A percentile compares a stretch with the other conserved stretches of the same genome.
Conservation (phyloP, 495 filamentous ascomycete species). For the Arthonia radiata region DNA sequence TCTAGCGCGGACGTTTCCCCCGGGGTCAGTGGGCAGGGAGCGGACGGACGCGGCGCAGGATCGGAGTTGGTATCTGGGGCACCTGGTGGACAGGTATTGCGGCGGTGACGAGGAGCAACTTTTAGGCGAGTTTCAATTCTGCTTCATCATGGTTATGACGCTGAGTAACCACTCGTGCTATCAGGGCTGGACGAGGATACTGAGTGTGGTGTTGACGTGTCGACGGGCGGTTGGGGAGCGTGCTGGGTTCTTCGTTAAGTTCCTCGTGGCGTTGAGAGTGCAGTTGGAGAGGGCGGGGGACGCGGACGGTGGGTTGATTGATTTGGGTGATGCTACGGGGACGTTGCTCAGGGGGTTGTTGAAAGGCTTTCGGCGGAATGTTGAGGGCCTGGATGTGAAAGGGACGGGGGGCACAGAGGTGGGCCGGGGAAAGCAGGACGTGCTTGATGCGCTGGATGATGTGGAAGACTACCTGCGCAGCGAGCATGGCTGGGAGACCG, state of each 20-base stretch:
- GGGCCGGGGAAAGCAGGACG: conserved; percentile 8
- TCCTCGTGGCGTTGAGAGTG: conserved; percentile 36
- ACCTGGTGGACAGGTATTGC: conserved; percentile 20
- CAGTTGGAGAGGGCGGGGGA: conserved; percentile 51
- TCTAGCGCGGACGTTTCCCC: conserved; percentile 35
- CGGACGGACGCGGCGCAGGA: conserved; percentile 48
- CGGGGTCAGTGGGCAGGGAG: conserved; percentile 42
- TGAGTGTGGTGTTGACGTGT: conserved; percentile 46
- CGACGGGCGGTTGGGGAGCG: conserved; percentile 28
- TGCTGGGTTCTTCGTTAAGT: conserved; percentile 30
- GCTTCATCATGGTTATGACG: conserved; percentile 56
- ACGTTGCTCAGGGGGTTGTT: conserved; percentile 28
- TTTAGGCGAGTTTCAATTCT: conserved; percentile 70
- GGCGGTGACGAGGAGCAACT: conserved; percentile 20
- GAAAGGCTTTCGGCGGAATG: conserved; percentile 22
- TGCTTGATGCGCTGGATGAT: conserved; percentile 27
- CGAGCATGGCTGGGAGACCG: conserved; percentile 42
- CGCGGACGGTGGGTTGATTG: conserved; percentile 35
- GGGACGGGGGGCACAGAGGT: conserved; percentile 8
- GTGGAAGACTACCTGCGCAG: conserved; percentile 28
- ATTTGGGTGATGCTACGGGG: conserved; percentile 25
- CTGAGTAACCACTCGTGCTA: conserved; percentile 68
- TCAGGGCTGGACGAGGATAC: conserved; percentile 66
- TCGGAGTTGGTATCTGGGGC: conserved; percentile 39
- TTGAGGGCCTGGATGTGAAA: conserved; percentile 18